Base-by-base conservation (phyloP, 768 basidiomycete species). In the Amanita brunnescens region DNA sequence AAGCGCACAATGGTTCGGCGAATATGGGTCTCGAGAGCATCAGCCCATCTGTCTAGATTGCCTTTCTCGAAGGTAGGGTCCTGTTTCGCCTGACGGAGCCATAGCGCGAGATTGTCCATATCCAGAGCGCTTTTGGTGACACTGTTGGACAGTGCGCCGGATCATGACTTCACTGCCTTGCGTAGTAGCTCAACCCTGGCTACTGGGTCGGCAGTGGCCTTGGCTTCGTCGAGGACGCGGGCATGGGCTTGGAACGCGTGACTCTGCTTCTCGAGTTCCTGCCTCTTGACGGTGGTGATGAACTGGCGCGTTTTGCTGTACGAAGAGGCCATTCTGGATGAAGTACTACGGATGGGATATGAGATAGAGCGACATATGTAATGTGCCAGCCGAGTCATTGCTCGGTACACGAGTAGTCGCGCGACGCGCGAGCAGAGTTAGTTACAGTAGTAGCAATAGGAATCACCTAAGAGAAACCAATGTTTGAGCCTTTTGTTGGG, bases 241-340 rank as follows among this genome's bases (percentile, higher is more conserved):
- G 66, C 64, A 57, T 59, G 60, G 9, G 40, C 18, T 47, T 68
- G 60, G 51, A 68, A 72, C 2, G 64, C 61, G 0, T 62, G 41
- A 6, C 67, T 65, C 46, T 70, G 73, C 52, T 70, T 72, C 49
- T 72, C 69, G 30, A 74, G 59, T 49, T 74, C 71, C 41, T 70
- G 63, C 16, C 74, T 66, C 55, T 76, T 74, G 56, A 70, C 64
- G 7, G 65, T 60, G 5, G 74, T 73, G 58, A 73, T 73, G 53
- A 70, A 72, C 46, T 72, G 70, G 12, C 73, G 64, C 7, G 72
- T 69, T 50, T 72, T 63, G 18, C 66, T 61, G 51, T 72, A 70
- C 20, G 69, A 65, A 2, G 62, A 63, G 12, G 49, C 23, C 49
- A 49, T 49, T 29, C 26, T 29, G 3, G 26, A 29, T 7, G 26